Evolutionary conservation across 768 basidiomycete genomes (phyloP), one percentile per base, ranked within the genome.

Genomic region (Amanita molliuscula): DNA sequence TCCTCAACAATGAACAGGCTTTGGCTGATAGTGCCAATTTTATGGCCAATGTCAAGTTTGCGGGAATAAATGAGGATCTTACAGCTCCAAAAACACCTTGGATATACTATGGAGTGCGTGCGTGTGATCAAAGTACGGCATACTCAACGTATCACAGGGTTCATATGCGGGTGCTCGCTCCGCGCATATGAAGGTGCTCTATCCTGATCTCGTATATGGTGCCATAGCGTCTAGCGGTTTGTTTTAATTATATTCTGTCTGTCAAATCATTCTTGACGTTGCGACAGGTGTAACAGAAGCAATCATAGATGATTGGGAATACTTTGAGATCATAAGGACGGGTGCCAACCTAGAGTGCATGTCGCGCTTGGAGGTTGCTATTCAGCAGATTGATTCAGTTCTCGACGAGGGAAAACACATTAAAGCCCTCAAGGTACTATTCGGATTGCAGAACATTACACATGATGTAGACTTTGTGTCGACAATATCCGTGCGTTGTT

Each of bases 101-200:
- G 89, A 90, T 92, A 49, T 92, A 95, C 62, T 95, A 95, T 58
- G 95, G 95, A 11, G 93, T 90, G 62, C 36, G 93, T 90, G 62
- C 36, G 79, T 57, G 53, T 15, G 16, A 18, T 23, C 4, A 49
- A 10, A 38, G 6, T n/a, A 13, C 9, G 21, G 29, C 31, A 26
- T 21, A 25, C 10, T n/a, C n/a, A 34, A 16, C 18, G 11, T 23
- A 10, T 54, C 35, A 4, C 56, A 85, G 84, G 86, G 88, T 6
- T 92, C 88, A 0, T 95, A 95, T 56, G 92, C 92, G 8, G 94
- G 94, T 53, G 94, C 93, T 6, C 82, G 93, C 10, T 84, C 92
- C 0, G 94, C 94, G 0, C 89, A 95, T 59, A 91, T 95, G 85
- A 80, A 78, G 48, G 68, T 89, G 28, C 73, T 93, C 21, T 93